Conservation (phyloP, 192 early-diverging fungal species). For the Obelidium mucronatum region DNA sequence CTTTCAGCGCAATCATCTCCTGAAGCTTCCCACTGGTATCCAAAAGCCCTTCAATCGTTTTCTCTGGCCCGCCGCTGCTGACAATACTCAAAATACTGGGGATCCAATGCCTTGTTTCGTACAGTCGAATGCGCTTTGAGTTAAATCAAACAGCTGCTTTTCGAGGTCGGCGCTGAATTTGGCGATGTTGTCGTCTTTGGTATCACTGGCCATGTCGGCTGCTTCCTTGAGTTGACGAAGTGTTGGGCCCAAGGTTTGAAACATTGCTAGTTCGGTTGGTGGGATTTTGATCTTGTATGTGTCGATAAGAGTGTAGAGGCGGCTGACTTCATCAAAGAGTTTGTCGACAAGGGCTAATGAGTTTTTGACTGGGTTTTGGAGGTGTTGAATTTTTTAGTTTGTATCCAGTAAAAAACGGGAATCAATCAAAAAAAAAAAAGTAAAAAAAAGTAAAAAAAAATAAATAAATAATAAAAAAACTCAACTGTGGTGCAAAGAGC, state of each 20-base stretch:
- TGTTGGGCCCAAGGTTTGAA: conserved; percentile 64
- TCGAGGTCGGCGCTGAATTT: conserved; percentile 61
- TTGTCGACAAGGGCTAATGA: conserved; percentile 53
- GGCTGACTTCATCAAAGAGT: conserved; percentile 58
- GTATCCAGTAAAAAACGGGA: conserved; percentile 31
- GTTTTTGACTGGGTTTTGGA: conserved; percentile 52
- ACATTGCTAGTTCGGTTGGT: conserved; percentile 66
- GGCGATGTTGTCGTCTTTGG: conserved; percentile 64
- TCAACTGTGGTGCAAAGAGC: conserved; percentile 33
- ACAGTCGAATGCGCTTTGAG: conserved; percentile 62
- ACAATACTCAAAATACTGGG: conserved; percentile 61
- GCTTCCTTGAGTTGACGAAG: conserved; percentile 61
- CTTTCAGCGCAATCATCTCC: conserved; percentile 56
- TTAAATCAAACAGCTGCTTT: conserved; percentile 53
- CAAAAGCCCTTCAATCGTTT: conserved; percentile 57
- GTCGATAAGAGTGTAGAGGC: conserved; percentile 58
- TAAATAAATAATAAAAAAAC: not conserved
- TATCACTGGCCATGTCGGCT: conserved; percentile 64
- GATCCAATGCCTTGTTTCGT: conserved; percentile 63
- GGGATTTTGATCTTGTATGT: conserved; percentile 59
- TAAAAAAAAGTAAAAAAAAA: conserved; percentile 51
- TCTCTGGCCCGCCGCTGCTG: conserved; percentile 46
- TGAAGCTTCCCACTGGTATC: conserved; percentile 53
- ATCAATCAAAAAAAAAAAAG: too few species aligned
- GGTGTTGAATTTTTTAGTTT: conserved; percentile 19